phyloP scores from a whole-genome alignment of 169 alveolate species.

The Plasmodium malariae region DNA sequence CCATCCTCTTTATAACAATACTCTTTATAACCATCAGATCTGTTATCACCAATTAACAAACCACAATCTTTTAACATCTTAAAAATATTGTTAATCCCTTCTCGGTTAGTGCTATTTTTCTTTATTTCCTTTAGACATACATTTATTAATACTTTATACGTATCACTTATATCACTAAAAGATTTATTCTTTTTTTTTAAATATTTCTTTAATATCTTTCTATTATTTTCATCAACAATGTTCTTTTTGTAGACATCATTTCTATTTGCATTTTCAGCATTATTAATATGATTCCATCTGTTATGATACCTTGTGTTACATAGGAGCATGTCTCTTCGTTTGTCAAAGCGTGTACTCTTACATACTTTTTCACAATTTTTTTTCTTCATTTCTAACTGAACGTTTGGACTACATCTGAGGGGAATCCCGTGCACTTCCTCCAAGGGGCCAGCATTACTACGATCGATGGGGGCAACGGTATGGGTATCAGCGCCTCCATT shows the following conservation, averaged over 20 bases:
- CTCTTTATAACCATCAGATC: neutral
- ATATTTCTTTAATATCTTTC: neutral
- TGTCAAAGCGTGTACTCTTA: too few relatives aligned
- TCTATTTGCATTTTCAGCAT: neutral
- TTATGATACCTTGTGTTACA: neutral
- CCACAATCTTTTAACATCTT: conserved; percentile 19
- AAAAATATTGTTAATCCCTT: conserved; percentile 7
- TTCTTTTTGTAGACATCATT: neutral
- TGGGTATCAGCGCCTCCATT: too few relatives aligned
- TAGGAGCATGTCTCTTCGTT: neutral
- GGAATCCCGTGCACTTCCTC: too few relatives aligned
- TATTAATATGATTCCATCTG: neutral
- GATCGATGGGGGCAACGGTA: too few relatives aligned
- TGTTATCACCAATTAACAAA: neutral
- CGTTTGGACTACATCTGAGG: too few relatives aligned
- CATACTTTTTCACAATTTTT: too few relatives aligned
- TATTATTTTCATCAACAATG: neutral
- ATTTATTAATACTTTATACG: conserved; percentile 63
- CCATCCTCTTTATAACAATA: neutral
- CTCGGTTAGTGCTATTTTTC: neutral
- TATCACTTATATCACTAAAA: conserved; percentile 33
- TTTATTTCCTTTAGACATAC: conserved; percentile 46
- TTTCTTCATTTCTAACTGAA: too few relatives aligned
- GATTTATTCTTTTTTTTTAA: neutral
- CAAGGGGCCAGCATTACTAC: too few relatives aligned